Evolutionary conservation across 73 alveolate genomes (phyloP), one percentile per base, ranked within the genome.

Genomic region (Paramecium caudatum): DNA sequence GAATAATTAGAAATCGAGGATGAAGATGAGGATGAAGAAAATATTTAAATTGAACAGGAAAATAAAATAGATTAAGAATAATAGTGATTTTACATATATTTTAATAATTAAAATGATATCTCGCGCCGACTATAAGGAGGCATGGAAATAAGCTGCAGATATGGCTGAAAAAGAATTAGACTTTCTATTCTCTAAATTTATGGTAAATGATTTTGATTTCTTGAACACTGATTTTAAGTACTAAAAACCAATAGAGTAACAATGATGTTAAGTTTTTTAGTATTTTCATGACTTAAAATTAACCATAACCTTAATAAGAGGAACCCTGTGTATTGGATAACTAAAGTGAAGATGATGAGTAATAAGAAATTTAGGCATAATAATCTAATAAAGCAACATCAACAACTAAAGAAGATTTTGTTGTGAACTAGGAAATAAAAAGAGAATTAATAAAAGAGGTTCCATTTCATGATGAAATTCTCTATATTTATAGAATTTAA

Each of bases 341-440:
- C 63, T 63, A 45, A 23, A 37, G 50, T 17, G 70, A 36, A 13
- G 63, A 37, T 19, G 49, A 41, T 3, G 81, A 82, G 30, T 7
- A 61, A 39, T 33, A 39, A 17, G 63, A 49, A n/a, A 17, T 12
- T 30, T 3, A 3, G 41, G 93, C 46, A 19, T 16, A 86, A 63
- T 86, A 78, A 86, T 43, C 48, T 41, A 86, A 86, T 39, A 37
- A 13, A 5, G 17, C n/a, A 41, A 74, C 88, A 27, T 41, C 88
- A 10, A 86, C 90, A 25, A 62, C 62, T 1, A 78, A 86, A 41
- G 93, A 86, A 39, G 68, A 86, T 32, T 70, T 63, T 36, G 37
- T 62, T 19, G 82, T 39, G 46, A 62, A 62, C 15, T 62, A 70
- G 27, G 93, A 86, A 39, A 41, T 86, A 12, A 63, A 86, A 86